A percentile compares a stretch with the other conserved stretches of the same genome.
These are phyloP conservation scores for Fraxinus quadrangulata DNA, from an alignment of 257 asterid species.

Conservation along the genomic window DNA sequence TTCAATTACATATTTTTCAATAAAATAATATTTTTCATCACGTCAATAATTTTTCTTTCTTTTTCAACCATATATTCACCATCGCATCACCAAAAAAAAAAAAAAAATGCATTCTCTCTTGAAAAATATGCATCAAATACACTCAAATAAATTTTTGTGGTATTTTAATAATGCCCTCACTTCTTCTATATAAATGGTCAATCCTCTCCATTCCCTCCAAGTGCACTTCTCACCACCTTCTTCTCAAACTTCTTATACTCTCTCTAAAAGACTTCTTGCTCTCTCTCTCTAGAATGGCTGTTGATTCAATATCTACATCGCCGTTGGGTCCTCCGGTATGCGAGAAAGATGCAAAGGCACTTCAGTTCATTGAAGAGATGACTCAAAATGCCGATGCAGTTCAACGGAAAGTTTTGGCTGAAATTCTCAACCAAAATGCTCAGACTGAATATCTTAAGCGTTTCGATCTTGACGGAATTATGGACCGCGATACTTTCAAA, in stretches of 20 bases:
- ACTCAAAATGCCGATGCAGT: constrained; percentile 31
- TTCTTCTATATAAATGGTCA: background rate
- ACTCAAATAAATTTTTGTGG: too few relatives aligned
- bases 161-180: background rate
- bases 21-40: too few relatives aligned
- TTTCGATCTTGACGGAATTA: constrained; percentile 12
- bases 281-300: constrained; percentile 23
- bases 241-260: background rate
- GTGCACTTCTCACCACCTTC: constrained; percentile 1
- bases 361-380: constrained; percentile 39
- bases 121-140: too few relatives aligned
- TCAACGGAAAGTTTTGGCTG: constrained; percentile 27
- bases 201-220: background rate
- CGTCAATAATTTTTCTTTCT: too few relatives aligned
- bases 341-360: constrained; percentile 30
- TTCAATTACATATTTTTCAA: too few relatives aligned
- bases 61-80: too few relatives aligned
- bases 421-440: constrained; percentile 37
- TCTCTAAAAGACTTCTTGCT: background rate
- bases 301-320: constrained; percentile 11
- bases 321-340: constrained; percentile 19
- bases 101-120: too few relatives aligned
- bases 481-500: constrained; percentile 23
- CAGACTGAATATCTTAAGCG: constrained; percentile 34
- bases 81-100: too few relatives aligned